Conservation (phyloP, 129 eudicot species). For the Lactuca saligna region DNA sequence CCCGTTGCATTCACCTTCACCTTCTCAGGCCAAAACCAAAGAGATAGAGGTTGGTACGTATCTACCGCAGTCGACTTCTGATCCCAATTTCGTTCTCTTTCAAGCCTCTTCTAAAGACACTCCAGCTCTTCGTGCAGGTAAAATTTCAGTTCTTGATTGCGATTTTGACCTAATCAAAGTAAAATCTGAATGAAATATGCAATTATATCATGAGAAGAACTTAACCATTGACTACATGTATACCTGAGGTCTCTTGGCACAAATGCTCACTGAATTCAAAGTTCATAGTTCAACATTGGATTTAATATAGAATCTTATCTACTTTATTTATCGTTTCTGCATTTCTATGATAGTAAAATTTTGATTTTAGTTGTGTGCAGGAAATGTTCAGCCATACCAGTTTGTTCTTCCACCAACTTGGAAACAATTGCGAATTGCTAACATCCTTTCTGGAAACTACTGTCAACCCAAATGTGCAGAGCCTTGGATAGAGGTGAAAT, state of each 20-base stretch:
- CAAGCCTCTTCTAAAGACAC: slow-evolving; percentile 82
- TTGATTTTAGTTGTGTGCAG: slow-evolving; percentile 79
- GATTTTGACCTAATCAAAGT: not conserved
- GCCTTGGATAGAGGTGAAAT: slow-evolving; percentile 99
- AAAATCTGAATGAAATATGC: not conserved
- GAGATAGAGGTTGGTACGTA: slow-evolving; percentile 77
- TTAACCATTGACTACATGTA: too few relatives aligned
- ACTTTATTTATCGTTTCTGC: too few relatives aligned
- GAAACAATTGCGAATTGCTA: slow-evolving; percentile 89
- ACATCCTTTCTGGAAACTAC: slow-evolving; percentile 93
- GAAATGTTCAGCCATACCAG: slow-evolving; percentile 95
- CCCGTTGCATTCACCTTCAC: slow-evolving; percentile 34
- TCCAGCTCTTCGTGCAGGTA: slow-evolving; percentile 99
- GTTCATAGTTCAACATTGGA: too few relatives aligned
- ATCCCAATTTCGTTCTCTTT: slow-evolving; percentile 76
- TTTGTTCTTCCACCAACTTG: slow-evolving; percentile 86
- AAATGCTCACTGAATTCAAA: too few relatives aligned
- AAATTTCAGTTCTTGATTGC: not conserved
- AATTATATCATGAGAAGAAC: too few relatives aligned
- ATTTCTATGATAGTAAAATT: slow-evolving; percentile 51
- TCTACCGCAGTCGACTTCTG: slow-evolving; percentile 56
- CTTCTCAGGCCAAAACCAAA: slow-evolving; percentile 55
- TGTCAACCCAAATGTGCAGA: slow-evolving; percentile 99
- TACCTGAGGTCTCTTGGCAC: too few relatives aligned
- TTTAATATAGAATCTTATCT: too few relatives aligned